Percentiles rank a stretch among this genome's conserved stretches.
Conservation (phyloP, 768 basidiomycete species). For the Rossbeevera mucosa region DNA sequence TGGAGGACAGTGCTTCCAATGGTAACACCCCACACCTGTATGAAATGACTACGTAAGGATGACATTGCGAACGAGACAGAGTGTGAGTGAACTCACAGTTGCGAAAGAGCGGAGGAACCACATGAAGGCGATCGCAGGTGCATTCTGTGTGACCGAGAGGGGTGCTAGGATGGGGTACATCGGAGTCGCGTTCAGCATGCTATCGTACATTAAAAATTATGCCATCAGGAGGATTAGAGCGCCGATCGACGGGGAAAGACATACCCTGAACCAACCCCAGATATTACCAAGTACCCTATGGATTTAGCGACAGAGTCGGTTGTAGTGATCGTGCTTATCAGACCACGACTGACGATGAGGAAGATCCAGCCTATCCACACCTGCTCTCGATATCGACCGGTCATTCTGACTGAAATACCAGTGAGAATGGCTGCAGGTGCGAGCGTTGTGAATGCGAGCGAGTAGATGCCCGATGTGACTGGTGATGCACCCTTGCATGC, state of each 20-base stretch:
- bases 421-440: conserved; percentile 29
- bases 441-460: conserved; percentile 19
- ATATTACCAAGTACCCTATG: conserved; percentile 8
- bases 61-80: neutral
- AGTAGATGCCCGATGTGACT: no score
- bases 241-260: neutral
- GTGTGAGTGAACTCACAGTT: conserved; percentile 21
- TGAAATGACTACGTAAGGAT: neutral
- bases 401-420: conserved; percentile 28
- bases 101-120: conserved; percentile 36
- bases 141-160: conserved; percentile 36
- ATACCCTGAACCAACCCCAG: conserved; percentile 3
- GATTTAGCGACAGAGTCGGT: conserved; percentile 22
- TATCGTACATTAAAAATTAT: neutral
- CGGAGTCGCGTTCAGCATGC: conserved; percentile 11
- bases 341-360: conserved; percentile 32
- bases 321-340: conserved; percentile 29
- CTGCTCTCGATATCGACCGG: conserved; percentile 32
- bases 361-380: conserved; percentile 33
- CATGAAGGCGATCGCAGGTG: conserved; percentile 42
- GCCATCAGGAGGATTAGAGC: neutral
- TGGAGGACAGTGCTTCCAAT: conserved; percentile 47
- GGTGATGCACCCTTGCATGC: no score
- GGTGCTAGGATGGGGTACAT: conserved; percentile 49
- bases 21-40: conserved; percentile 46